Evolutionary conservation across 352 stramenopile species (phyloP).

Genomic region (Aphanomyces stellatus): DNA sequence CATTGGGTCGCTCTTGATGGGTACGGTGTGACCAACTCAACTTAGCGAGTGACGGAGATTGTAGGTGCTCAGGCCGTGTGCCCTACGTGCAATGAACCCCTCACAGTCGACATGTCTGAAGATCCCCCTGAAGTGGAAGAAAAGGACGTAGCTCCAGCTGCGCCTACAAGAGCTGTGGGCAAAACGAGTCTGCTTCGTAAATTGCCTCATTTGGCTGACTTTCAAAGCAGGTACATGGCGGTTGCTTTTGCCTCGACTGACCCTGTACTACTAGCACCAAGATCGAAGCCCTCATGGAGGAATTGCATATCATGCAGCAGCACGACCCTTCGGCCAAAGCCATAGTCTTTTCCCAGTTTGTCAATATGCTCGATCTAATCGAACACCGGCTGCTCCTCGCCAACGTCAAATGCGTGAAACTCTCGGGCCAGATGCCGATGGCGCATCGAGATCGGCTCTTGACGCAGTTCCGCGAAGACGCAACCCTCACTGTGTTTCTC

Average conservation of each 20-base stretch:
- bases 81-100: slow-evolving; percentile 63
- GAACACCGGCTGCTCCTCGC: slow-evolving; percentile 91
- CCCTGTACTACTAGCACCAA: slow-evolving; percentile 90
- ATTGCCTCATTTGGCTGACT: slow-evolving; percentile 44
- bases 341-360: slow-evolving; percentile 98
- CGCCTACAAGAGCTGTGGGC: not conserved
- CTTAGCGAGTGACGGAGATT: not conserved
- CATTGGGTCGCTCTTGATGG: slow-evolving; percentile 52
- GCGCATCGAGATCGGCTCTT: slow-evolving; percentile 72
- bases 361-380: slow-evolving; percentile 99
- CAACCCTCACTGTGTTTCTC: slow-evolving; percentile 91
- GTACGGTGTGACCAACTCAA: not conserved
- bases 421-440: slow-evolving; percentile 89
- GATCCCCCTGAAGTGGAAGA: slow-evolving; percentile 23
- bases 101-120: slow-evolving; percentile 76
- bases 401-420: slow-evolving; percentile 84
- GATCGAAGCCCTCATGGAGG: slow-evolving; percentile 96
- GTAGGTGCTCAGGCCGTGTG: slow-evolving; percentile 51
- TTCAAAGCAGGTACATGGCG: slow-evolving; percentile 65
- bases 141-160: not conserved
- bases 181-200: slow-evolving; percentile 24
- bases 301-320: slow-evolving; percentile 91
- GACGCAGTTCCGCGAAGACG: slow-evolving; percentile 82
- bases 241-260: slow-evolving; percentile 50
- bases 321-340: slow-evolving; percentile 93